Evolutionary conservation across 139 green algal genomes (phyloP), one percentile per base, ranked within the genome.

Genomic region (Ulvella scutata): DNA sequence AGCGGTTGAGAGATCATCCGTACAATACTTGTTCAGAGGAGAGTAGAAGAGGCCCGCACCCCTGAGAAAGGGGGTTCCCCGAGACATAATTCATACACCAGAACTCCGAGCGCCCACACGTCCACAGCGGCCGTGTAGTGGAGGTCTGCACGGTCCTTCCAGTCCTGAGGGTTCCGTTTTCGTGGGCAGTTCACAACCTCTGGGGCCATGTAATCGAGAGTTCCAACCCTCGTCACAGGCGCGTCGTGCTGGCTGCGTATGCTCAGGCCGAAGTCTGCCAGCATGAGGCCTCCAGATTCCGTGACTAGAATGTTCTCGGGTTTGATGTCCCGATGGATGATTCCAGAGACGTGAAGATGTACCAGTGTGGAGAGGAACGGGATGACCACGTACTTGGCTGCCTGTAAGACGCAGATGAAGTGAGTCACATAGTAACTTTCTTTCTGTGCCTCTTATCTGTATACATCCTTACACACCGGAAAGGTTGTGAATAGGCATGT

Each of bases 241-340:
- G 77, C 73, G 75, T 90, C 85, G 51, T 83, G 72, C 9, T 78
- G 83, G 37, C 81, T 80, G 73, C 88, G 81, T 36, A 90, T 88
- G 10, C 83, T 88, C 77, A 90, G 75, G 4, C 85, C 85, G 79
- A 90, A 90, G 74, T 90, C 85, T 87, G 75, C 75, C 26, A 76
- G 73, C 43, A 82, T 75, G 40, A 93, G 73, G 23, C 82, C 76
- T 28, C 77, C 75, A 3, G 61, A 28, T 0, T 36, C 40, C 0
- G 86, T 87, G 9, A 96, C 82, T 75, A 96, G 90, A 34, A 96
- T 88, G 80, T 96, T 96, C 77, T 96, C 90, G 3, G 90, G 91
- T 82, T 85, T 88, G 76, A 90, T 88, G 76, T 89, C 83, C 3
- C 90, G 78, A 76, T 96, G 91, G 40, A 96, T 79, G 28, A 91